These are phyloP conservation scores for Thelephora ganbajun DNA, from an alignment of 768 basidiomycete genomes.

Conservation along the genomic window DNA sequence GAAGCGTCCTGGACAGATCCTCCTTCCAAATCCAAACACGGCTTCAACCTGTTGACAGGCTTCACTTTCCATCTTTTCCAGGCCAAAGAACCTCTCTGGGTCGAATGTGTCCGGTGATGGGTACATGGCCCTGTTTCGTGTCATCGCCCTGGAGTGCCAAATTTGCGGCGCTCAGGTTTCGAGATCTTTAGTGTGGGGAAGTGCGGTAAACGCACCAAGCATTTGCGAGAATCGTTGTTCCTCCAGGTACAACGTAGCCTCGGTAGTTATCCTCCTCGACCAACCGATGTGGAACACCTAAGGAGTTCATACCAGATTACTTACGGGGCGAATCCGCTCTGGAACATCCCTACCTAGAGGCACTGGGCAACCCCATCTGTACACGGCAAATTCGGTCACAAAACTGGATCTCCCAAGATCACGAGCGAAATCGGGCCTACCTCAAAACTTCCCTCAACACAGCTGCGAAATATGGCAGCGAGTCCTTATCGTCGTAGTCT, in stretches of 20 bases:
- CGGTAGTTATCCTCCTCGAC: conserved; percentile 18
- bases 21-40: conserved; percentile 1
- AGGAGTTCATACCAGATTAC: background rate
- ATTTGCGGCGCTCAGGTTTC: background rate
- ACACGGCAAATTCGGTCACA: background rate
- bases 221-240: conserved; percentile 11
- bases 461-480: conserved; percentile 28
- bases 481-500: conserved; percentile 22
- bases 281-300: conserved; percentile 17
- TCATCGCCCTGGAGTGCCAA: background rate
- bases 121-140: background rate
- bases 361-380: conserved; percentile 9
- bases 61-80: no score
- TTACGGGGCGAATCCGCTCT: no score
- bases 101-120: background rate
- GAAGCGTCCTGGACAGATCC: conserved; percentile 14
- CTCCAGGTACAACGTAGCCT: conserved; percentile 20
- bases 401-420: background rate
- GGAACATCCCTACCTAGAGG: conserved; percentile 6
- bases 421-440: background rate
- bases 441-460: background rate
- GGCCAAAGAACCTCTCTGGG: background rate
- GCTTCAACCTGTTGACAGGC: background rate
- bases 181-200: background rate
- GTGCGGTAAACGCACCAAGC: conserved; percentile 2